phyloP scores from a whole-genome alignment of 768 basidiomycete species.

The Pulveroboletus sp. region DNA sequence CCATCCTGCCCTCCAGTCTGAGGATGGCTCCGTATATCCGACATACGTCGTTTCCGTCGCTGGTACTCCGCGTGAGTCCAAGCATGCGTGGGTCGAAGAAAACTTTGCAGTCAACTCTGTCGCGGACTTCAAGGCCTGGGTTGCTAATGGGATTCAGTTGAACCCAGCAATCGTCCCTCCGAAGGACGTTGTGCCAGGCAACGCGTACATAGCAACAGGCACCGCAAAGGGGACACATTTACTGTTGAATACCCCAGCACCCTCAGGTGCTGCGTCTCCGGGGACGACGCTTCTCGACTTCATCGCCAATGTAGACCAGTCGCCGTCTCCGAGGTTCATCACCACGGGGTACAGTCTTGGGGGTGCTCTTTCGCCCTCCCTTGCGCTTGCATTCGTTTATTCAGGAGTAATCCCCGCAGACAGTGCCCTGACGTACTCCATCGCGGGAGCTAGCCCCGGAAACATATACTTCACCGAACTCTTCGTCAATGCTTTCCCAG shows the following conservation, averaged over 20 bases:
- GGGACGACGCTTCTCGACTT: not conserved
- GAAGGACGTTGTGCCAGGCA: not conserved
- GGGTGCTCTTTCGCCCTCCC: not conserved
- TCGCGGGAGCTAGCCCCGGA: slow-evolving; percentile 3
- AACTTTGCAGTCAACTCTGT: slow-evolving; percentile 8
- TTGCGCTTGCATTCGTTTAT: slow-evolving; percentile 5
- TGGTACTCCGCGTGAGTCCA: not conserved
- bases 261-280: not conserved
- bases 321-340: not conserved
- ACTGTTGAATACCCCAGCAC: not conserved
- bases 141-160: slow-evolving; percentile 1
- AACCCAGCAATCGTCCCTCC: not conserved
- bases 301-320: not conserved
- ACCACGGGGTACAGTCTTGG: slow-evolving; percentile 5
- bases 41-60: slow-evolving; percentile 14
- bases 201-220: slow-evolving; percentile 1
- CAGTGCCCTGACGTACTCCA: not conserved
- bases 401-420: not conserved
- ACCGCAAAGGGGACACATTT: not conserved
- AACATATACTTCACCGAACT: not conserved
- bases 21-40: slow-evolving; percentile 8
- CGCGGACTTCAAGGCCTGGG: slow-evolving; percentile 9
- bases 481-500: not conserved
- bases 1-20: slow-evolving; percentile 4
- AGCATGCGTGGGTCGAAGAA: not conserved